Evolutionary conservation across 306 rosid genomes (phyloP).

Genomic region (Cicer yamashitae): DNA sequence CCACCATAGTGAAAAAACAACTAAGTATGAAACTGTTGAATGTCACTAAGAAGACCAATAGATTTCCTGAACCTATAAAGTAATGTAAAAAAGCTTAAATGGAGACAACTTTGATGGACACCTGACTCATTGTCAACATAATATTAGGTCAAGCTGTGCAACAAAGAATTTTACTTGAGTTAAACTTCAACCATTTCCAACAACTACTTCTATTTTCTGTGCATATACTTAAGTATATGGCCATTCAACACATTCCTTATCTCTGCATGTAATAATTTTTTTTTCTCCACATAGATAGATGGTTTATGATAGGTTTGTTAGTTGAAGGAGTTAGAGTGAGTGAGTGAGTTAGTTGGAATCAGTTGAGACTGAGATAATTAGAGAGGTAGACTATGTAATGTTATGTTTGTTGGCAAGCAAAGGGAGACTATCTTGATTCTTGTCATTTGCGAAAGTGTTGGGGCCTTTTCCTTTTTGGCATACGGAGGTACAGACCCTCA

Average conservation of each 20-base stretch:
- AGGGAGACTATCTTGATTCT: not conserved
- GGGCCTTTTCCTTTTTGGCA: not conserved
- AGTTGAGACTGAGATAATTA: not conserved
- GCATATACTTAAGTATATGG: not conserved
- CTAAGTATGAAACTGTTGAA: conserved; percentile 28
- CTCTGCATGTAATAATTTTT: conserved; percentile 16
- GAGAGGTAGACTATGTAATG: not conserved
- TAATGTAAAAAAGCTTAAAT: conserved; percentile 7
- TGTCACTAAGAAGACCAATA: conserved; percentile 9
- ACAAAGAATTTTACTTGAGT: conserved; percentile 6
- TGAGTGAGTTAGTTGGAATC: not conserved
- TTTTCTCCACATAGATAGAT: conserved; percentile 14
- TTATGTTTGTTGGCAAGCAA: not conserved
- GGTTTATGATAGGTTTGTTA: not conserved
- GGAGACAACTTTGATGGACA: conserved; percentile 23
- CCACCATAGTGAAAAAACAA: conserved; percentile 24
- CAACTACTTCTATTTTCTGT: conserved; percentile 15
- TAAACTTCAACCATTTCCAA: conserved; percentile 38
- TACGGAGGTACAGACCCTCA: not conserved
- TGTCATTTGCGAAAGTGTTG: not conserved
- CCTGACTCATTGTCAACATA: conserved; percentile 27
- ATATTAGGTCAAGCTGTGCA: not conserved
- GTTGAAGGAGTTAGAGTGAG: not conserved
- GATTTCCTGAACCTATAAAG: conserved; percentile 25
- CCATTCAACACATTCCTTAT: conserved; percentile 33